Evolutionary conservation across 305 asterid genomes (phyloP), one percentile per base, ranked within the genome.

Genomic region (Lippia alba): DNA sequence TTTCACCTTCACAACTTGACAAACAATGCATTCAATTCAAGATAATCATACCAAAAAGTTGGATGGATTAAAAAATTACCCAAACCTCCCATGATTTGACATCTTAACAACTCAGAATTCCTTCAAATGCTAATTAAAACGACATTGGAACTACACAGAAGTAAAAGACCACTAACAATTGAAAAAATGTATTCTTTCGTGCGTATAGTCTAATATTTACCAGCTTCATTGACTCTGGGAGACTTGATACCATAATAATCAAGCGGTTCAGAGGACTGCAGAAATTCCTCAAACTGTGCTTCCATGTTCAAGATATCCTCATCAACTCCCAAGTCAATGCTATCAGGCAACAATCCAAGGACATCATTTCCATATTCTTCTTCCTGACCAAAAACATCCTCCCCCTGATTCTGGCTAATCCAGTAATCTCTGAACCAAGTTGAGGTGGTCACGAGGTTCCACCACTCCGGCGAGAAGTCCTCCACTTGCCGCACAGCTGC

Each of bases 391-490:
- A 78, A 74, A 20, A 72, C 72, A 73, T 84, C 95, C n/a, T 80
- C 91, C 15, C 69, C 91, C 62, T 83, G 87, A 50, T 83, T 81
- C 86, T 85, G 86, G 78, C 88, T 85, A 14, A 85, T 77, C 98
- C 98, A 93, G 72, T 93, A 89, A 78, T 89, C 91, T 4, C 78
- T 86, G 83, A 90, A 93, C 95, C 96, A 91, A 15, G 94, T 85
- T 10, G 92, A 78, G 51, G 96, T 89, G 58, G 88, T 90, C 59
- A 93, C 94, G 54, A 93, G 81, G 68, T 80, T 81, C 97, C 97
- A 93, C 98, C 98, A 93, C 69, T 89, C 97, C 0, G 95, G 96
- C 8, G 98, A 93, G 80, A 93, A 93, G 69, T 93, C 98, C 84
- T 93, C 98, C 81, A 93, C 97, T 36, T 83, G 92, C 74, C 83